Evolutionary conservation across 495 filamentous ascomycete species (phyloP).

Genomic region (Aspergillus asperescens): DNA sequence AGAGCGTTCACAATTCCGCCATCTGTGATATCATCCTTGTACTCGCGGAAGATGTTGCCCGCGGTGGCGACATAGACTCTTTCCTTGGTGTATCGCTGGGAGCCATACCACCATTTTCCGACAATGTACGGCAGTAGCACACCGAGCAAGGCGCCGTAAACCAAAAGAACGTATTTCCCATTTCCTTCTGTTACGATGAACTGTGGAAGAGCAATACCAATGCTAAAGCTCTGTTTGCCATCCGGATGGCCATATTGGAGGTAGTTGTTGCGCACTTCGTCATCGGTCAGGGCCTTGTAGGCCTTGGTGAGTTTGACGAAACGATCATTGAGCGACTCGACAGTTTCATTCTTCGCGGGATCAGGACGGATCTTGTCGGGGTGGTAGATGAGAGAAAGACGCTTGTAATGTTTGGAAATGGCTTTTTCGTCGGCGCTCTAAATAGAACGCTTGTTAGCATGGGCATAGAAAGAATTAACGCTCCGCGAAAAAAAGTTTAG

Average conservation of each 20-base stretch:
- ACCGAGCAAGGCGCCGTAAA: constrained; percentile 82
- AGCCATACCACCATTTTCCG: constrained; percentile 98
- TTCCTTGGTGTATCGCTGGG: constrained; percentile 85
- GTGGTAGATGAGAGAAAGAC: constrained; percentile 78
- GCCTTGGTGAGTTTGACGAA: constrained; percentile 96
- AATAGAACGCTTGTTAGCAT: constrained; percentile 6
- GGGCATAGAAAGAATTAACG: not conserved
- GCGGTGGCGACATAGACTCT: constrained; percentile 85
- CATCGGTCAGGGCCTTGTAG: constrained; percentile 94
- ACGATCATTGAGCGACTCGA: constrained; percentile 74
- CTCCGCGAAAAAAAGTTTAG: too few species aligned
- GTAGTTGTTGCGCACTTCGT: constrained; percentile 94
- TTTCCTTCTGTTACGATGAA: constrained; percentile 89
- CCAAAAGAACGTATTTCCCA: constrained; percentile 87
- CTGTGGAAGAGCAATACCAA: constrained; percentile 92
- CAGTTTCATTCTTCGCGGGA: constrained; percentile 78
- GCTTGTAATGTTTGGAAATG: constrained; percentile 85
- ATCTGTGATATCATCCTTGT: constrained; percentile 73
- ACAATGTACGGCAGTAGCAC: constrained; percentile 90
- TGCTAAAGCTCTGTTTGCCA: constrained; percentile 95
- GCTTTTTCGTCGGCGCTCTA: constrained; percentile 79
- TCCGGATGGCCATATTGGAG: constrained; percentile 94
- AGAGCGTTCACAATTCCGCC: constrained; percentile 74
- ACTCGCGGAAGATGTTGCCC: constrained; percentile 88
- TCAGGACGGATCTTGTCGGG: constrained; percentile 87